These are phyloP conservation scores for Termitomyces sp. DNA, from an alignment of 768 basidiomycete species.

Conservation along the genomic window DNA sequence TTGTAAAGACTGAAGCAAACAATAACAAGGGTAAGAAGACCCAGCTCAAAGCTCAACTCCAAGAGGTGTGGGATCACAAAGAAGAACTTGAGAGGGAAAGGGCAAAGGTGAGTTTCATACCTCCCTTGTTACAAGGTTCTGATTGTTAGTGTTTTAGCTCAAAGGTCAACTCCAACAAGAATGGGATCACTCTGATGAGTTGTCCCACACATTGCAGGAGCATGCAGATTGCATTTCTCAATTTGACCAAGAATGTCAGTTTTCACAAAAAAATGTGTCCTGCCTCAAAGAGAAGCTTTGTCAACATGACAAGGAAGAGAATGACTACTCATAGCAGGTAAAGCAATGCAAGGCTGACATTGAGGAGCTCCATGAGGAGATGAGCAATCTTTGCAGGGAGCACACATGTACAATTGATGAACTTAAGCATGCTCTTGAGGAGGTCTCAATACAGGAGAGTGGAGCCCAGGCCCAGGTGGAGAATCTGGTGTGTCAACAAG, in stretches of 20 bases:
- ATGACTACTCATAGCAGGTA: too few relatives aligned
- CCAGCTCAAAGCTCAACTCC: constrained; percentile 23
- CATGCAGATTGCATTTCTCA: constrained; percentile 48
- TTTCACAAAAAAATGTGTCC: too few relatives aligned
- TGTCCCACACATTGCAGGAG: constrained; percentile 48
- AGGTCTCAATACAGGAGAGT: constrained; percentile 43
- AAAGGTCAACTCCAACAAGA: too few relatives aligned
- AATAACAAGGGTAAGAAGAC: constrained; percentile 52
- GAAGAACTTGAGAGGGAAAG: too few relatives aligned
- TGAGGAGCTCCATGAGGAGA: constrained; percentile 52
- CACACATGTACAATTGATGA: constrained; percentile 34
- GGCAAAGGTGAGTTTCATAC: too few relatives aligned
- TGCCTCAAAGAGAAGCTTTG: too few relatives aligned
- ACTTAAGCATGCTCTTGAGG: constrained; percentile 31
- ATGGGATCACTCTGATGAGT: constrained; percentile 32
- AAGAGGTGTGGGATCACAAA: too few relatives aligned
- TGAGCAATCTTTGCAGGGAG: constrained; percentile 53
- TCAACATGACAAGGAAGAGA: too few relatives aligned
- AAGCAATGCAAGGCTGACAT: constrained; percentile 45
- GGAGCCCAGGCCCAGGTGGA: too few relatives aligned
- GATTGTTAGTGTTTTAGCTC: constrained; percentile 19
- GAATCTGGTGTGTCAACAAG: constrained; percentile 33
- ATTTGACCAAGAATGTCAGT: constrained; percentile 20
- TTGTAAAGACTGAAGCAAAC: constrained; percentile 54
- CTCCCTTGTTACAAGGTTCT: constrained; percentile 26